Conservation (phyloP, 2,329 filamentous ascomycete genomes). For the Ceratocystis destructans region DNA sequence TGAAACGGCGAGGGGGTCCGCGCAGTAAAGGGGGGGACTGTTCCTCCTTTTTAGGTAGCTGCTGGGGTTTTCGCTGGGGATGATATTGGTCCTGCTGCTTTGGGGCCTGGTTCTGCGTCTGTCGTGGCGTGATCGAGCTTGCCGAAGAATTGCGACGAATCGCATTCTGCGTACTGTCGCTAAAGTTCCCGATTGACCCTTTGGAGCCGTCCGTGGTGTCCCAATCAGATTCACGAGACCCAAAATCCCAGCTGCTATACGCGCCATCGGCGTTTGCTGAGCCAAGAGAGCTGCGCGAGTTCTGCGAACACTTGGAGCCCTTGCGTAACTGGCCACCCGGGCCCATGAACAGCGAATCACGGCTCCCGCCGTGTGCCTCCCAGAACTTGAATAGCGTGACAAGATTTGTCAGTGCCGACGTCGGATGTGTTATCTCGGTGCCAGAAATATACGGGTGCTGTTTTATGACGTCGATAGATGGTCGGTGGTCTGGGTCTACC, state of each 20-base stretch:
- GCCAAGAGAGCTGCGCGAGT: conserved; percentile 39
- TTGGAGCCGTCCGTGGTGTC: background rate
- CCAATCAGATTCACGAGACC: background rate
- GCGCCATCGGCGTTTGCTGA: conserved; percentile 22
- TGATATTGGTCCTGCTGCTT: background rate
- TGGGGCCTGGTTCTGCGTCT: background rate
- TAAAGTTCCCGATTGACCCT: background rate
- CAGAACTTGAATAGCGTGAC: conserved; percentile 61
- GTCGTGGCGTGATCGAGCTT: background rate
- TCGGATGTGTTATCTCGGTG: conserved; percentile 49
- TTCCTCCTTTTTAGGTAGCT: background rate
- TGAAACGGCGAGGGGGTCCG: background rate
- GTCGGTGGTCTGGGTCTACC: conserved; percentile 52
- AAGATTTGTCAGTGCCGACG: conserved; percentile 47
- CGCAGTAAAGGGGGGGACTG: background rate
- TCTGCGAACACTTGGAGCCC: conserved; percentile 10
- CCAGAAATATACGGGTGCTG: conserved; percentile 55
- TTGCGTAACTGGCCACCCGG: conserved; percentile 3
- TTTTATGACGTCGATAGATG: conserved; percentile 55
- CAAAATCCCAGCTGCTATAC: conserved; percentile 17
- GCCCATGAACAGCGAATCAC: conserved; percentile 45
- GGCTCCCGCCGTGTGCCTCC: conserved; percentile 59
- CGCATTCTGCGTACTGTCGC: background rate
- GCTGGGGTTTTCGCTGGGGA: background rate
- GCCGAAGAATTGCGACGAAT: background rate